Base-by-base conservation (phyloP, 768 basidiomycete genomes). In the Rhodotorula toruloides region DNA sequence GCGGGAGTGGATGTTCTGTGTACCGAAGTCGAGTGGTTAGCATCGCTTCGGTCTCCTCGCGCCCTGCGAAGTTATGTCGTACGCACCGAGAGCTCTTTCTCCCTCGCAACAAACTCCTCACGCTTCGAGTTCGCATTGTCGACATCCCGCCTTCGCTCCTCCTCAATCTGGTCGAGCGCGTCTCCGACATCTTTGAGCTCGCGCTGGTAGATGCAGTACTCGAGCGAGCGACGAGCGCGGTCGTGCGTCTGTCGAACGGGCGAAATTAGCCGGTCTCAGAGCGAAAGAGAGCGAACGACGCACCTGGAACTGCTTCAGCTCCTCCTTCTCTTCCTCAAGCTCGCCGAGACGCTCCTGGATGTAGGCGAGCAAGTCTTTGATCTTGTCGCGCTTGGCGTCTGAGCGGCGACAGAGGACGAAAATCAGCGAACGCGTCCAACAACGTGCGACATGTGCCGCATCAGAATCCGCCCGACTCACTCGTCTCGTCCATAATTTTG, bases 301-400 rank as follows among this genome's bases (percentile, higher is more conserved):
- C 12, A 90, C 87, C 77, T 96, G 91, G 75, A 90, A 99, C 76
- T 96, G 91, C 76, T 93, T 94, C 61, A 99, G 79, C 76, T 99
- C 96, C 70, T 94, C 90, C 76, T 98, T 98, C 79, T 99, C 96
- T 74, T 96, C 91, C 75, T 99, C 94, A 12, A 98, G 86, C 78
- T 98, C 94, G 5, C 82, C 80, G 58, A 99, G 79, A 5, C 93
- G 85, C 14, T 89, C 86, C 67, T 97, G 91, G 74, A 98, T 97
- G 75, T 89, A 91, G 4, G 87, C 85, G 27, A 97, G 82, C 16
- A 96, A 79, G 71, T 97, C 93, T 73, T 82, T 85, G 69, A 99
- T 96, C 78, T 97, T 98, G 21, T 83, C 81, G 14, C 91, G 86
- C 74, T 97, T 97, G 9, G 88, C 83, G 71, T 94, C 91, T 54